These are phyloP conservation scores for Epithele typhae DNA, from an alignment of 768 basidiomycete genomes.

Conservation along the genomic window DNA sequence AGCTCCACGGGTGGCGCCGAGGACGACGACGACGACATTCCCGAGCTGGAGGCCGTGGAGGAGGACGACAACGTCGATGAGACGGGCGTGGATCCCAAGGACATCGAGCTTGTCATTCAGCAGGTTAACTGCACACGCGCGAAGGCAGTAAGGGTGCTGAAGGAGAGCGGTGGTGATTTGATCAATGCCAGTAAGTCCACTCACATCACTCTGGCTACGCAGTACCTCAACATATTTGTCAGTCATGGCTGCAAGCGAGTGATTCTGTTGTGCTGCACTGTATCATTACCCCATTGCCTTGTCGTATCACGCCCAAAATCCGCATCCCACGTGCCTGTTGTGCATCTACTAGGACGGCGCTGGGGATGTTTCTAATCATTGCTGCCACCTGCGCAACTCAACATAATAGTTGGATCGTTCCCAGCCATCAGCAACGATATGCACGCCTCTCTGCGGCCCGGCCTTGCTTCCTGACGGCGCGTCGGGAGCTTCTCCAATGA, in stretches of 20 bases:
- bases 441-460: conserved; percentile 40
- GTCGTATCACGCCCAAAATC: conserved; percentile 8
- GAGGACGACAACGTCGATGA: conserved; percentile 83
- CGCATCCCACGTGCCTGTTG: conserved; percentile 6
- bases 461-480: background rate
- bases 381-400: conserved; percentile 63
- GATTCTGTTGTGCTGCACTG: conserved; percentile 28
- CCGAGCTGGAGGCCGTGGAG: conserved; percentile 77
- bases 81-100: conserved; percentile 86
- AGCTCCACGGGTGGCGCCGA: conserved; percentile 55
- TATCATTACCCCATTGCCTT: conserved; percentile 23
- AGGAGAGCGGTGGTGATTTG: conserved; percentile 89
- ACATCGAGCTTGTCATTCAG: conserved; percentile 92
- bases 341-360: too few relatives aligned
- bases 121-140: conserved; percentile 88
- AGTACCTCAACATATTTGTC: conserved; percentile 4
- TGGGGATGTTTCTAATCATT: conserved; percentile 15
- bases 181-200: conserved; percentile 88
- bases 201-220: too few relatives aligned
- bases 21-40: conserved; percentile 68
- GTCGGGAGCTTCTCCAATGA: conserved; percentile 36
- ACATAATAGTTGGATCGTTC: conserved; percentile 88
- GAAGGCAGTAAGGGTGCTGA: conserved; percentile 87
- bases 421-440: conserved; percentile 75
- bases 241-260: conserved; percentile 96